phyloP scores from a whole-genome alignment of 2,329 filamentous ascomycete species.

The Fusarium longipes region DNA sequence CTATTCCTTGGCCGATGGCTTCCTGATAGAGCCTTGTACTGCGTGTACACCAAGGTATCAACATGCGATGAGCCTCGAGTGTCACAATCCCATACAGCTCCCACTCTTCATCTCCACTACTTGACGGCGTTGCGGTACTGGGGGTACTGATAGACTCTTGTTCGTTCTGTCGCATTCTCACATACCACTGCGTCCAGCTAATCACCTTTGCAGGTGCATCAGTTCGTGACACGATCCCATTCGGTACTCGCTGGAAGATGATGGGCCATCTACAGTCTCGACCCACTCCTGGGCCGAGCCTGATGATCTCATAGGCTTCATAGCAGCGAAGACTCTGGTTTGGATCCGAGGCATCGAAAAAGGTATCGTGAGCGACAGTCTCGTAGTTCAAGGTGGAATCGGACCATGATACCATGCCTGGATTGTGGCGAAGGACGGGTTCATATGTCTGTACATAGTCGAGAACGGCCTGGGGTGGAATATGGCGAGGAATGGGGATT shows the following conservation, averaged over 20 bases:
- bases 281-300: constrained; percentile 53
- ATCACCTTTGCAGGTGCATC: constrained; percentile 56
- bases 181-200: constrained; percentile 54
- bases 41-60: constrained; percentile 48
- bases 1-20: constrained; percentile 21
- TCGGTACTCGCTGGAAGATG: constrained; percentile 55
- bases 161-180: constrained; percentile 27
- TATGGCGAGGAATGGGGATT: constrained; percentile 53
- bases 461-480: constrained; percentile 52
- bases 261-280: constrained; percentile 57
- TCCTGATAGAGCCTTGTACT: constrained; percentile 32
- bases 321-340: constrained; percentile 50
- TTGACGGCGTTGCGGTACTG: constrained; percentile 27
- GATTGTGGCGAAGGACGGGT: constrained; percentile 56
- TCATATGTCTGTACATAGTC: constrained; percentile 54
- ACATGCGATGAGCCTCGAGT: constrained; percentile 48
- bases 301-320: constrained; percentile 47
- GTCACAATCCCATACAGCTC: constrained; percentile 48
- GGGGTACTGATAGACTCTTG: constrained; percentile 29
- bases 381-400: constrained; percentile 47
- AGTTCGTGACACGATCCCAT: constrained; percentile 55
- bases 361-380: constrained; percentile 53
- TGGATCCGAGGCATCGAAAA: constrained; percentile 51
- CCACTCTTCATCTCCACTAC: constrained; percentile 38
- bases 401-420: constrained; percentile 51